Percentiles rank a stretch among this genome's conserved stretches.
phyloP scores from a whole-genome alignment of 2,329 filamentous ascomycete species.

The Escovopsis sp. region DNA sequence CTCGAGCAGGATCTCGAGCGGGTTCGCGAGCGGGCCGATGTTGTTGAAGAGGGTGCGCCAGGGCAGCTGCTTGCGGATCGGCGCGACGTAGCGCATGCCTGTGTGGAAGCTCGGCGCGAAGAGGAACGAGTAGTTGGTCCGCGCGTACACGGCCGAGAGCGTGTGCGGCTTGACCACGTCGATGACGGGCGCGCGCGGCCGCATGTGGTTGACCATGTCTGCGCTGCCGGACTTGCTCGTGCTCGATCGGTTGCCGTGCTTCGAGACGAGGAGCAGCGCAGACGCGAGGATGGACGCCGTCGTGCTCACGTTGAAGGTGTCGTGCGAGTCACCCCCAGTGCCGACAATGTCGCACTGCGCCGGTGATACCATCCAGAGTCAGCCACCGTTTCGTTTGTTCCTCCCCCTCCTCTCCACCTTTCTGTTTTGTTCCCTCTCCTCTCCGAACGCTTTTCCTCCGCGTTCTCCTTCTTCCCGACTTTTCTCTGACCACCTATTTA shows the following conservation, averaged over 20 bases:
- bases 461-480: no score
- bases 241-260: conserved; percentile 91
- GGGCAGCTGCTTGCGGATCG: conserved; percentile 73
- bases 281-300: conserved; percentile 87
- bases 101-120: conserved; percentile 95
- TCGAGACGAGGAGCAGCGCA: conserved; percentile 69
- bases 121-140: conserved; percentile 84
- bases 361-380: background rate
- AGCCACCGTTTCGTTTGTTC: background rate
- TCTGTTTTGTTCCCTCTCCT: no score
- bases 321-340: conserved; percentile 89
- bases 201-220: conserved; percentile 68
- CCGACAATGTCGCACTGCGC: conserved; percentile 77
- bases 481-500: no score
- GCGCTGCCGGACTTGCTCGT: conserved; percentile 93
- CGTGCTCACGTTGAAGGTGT: conserved; percentile 97
- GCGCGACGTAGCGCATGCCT: conserved; percentile 78
- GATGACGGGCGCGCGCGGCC: conserved; percentile 58
- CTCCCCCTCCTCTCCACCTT: no score
- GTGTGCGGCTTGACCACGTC: conserved; percentile 56
- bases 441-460: no score
- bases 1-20: conserved; percentile 70
- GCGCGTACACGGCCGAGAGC: conserved; percentile 56
- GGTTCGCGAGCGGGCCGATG: conserved; percentile 82
- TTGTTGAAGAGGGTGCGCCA: conserved; percentile 98